Conservation (phyloP, 495 filamentous ascomycete genomes). For the Barbatosphaeria neglecta region DNA sequence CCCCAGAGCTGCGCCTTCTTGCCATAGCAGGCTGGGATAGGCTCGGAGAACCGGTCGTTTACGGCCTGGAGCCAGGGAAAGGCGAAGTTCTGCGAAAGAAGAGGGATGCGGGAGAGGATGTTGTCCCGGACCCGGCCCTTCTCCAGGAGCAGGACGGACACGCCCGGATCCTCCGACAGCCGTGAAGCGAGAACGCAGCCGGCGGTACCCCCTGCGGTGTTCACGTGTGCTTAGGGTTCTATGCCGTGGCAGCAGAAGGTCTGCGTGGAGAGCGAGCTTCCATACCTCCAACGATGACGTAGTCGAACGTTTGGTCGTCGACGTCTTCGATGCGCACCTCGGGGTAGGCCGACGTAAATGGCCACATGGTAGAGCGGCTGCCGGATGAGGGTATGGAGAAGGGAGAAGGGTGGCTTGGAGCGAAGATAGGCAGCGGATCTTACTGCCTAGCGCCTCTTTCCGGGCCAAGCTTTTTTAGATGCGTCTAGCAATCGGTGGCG, state of each 20-base stretch:
- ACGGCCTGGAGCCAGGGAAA: conserved; percentile 8
- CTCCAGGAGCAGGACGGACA: conserved; percentile 36
- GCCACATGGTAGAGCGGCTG: conserved; percentile 6
- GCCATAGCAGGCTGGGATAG: conserved; percentile 4
- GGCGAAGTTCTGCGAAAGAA: conserved; percentile 9
- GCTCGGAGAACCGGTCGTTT: conserved; percentile 10
- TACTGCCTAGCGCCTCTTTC: no score
- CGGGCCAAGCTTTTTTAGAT: no score
- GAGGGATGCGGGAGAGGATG: conserved; percentile 12
- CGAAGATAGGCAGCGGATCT: no score
- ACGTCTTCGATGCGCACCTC: conserved; percentile 1
- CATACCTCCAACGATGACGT: conserved; percentile 18
- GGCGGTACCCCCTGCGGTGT: conserved; percentile 26
- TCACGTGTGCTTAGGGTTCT: not conserved
- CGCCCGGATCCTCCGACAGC: conserved; percentile 33
- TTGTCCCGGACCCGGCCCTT: conserved; percentile 29
- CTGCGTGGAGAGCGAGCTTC: not conserved
- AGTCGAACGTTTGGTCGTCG: conserved; percentile 13
- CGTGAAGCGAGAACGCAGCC: conserved; percentile 39
- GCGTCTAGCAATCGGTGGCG: no score
- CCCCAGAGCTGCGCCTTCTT: conserved; percentile 8
- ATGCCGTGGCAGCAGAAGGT: not conserved
- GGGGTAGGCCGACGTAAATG: conserved; percentile 7
- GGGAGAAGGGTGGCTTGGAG: no score
- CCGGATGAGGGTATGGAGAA: no score